A percentile compares a stretch with the other conserved stretches of the same genome.
Evolutionary conservation across 805 yeast genomes (phyloP).

Genomic region (Starmerella vaccinii): DNA sequence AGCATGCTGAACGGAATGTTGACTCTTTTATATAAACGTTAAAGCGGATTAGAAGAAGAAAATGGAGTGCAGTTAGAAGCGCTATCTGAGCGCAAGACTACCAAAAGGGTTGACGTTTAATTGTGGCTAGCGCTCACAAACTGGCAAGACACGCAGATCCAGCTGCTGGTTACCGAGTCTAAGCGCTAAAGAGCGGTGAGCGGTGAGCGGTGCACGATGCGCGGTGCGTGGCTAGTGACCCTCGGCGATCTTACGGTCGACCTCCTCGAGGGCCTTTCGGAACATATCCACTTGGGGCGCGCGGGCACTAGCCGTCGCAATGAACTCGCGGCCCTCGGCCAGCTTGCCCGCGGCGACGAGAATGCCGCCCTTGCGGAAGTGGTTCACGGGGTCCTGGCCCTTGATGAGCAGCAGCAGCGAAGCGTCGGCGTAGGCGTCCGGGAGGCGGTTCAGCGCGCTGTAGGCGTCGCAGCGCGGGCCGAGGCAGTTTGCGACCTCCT

Average conservation of each 20-base stretch:
- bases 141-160: conserved; percentile 1
- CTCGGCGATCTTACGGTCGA: conserved; percentile 5
- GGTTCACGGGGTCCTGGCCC: conserved; percentile 29
- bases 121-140: no score
- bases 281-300: conserved; percentile 23
- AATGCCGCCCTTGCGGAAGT: conserved; percentile 31
- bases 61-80: no score
- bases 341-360: conserved; percentile 23
- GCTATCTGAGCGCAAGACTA: no score
- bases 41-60: no score
- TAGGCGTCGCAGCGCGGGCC: conserved; percentile 35
- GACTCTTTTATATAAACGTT: no score
- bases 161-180: not conserved
- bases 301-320: conserved; percentile 23
- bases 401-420: conserved; percentile 29
- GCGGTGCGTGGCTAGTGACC: not conserved
- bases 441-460: conserved; percentile 30
- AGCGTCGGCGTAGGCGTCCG: conserved; percentile 34
- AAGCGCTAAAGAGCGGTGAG: not conserved
- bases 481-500: conserved; percentile 30
- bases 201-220: no score
- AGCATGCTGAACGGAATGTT: no score
- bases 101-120: no score
- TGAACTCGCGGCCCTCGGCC: conserved; percentile 26
- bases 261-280: conserved; percentile 18